Evolutionary conservation across 1,284 basidiomycete species (phyloP).

Genomic region (Xerocomus minutiporus): DNA sequence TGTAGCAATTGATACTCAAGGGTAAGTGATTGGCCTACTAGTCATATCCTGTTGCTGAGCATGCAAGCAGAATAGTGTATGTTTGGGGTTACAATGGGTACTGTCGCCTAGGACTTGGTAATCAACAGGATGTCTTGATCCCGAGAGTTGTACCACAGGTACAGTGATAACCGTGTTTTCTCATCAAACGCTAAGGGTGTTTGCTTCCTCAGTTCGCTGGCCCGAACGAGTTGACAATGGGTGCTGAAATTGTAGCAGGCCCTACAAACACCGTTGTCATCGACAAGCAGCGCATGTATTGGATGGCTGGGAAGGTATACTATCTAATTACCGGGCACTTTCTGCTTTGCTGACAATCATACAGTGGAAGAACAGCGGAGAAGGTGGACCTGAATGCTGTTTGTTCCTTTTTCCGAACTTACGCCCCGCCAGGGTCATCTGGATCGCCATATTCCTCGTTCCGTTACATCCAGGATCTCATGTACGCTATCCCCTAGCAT

Average conservation of each 20-base stretch:
- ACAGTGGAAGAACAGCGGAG: slow-evolving; percentile 90
- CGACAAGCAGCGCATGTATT: slow-evolving; percentile 79
- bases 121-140: slow-evolving; percentile 75
- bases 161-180: slow-evolving; percentile 1
- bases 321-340: not conserved
- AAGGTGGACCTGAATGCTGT: slow-evolving; percentile 47
- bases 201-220: slow-evolving; percentile 57
- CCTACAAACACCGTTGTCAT: slow-evolving; percentile 81
- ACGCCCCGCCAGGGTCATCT: slow-evolving; percentile 51
- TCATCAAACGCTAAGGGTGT: not conserved
- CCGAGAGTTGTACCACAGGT: slow-evolving; percentile 78
- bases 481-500: slow-evolving; percentile 40
- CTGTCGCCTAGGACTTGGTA: slow-evolving; percentile 76
- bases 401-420: slow-evolving; percentile 1
- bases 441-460: slow-evolving; percentile 82
- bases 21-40: slow-evolving; percentile 38
- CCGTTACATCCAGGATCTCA: slow-evolving; percentile 76
- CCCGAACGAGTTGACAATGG: slow-evolving; percentile 62
- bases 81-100: slow-evolving; percentile 87
- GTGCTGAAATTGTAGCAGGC: slow-evolving; percentile 68
- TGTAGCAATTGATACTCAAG: slow-evolving; percentile 74
- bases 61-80: slow-evolving; percentile 53
- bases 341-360: slow-evolving; percentile 14
- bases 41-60: slow-evolving; percentile 6
- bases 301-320: slow-evolving; percentile 75